phyloP scores from a whole-genome alignment of 345 rosid genomes.

The Camelina laxa region DNA sequence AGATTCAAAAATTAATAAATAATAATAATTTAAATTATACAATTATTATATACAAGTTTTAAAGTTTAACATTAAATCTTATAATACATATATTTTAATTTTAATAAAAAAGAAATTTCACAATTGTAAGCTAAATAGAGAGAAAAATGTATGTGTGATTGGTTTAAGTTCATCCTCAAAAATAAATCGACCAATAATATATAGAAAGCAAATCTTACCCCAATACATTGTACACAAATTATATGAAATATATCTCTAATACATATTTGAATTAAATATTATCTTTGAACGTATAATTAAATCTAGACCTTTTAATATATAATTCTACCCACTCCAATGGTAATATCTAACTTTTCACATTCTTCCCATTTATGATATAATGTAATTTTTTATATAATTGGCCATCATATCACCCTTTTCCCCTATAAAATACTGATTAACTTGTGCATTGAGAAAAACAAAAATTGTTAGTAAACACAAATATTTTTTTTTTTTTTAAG shows the following conservation, averaged over 20 bases:
- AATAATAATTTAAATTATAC: neutral
- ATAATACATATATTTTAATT: neutral
- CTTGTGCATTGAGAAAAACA: conserved; percentile 4
- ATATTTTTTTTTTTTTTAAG: neutral
- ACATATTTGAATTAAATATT: neutral
- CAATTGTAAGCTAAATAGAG: neutral
- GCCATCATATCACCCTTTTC: neutral
- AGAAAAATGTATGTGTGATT: neutral
- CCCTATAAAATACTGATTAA: conserved; percentile 23
- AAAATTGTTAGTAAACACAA: neutral
- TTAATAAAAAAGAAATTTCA: neutral
- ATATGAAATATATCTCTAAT: neutral
- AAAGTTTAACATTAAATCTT: neutral
- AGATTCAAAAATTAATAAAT: neutral
- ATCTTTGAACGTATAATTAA: too few species aligned
- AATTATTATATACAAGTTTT: neutral
- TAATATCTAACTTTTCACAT: neutral
- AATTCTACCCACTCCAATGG: conserved; percentile 4
- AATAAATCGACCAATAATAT: neutral
- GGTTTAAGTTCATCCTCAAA: neutral
- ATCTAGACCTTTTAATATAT: too few species aligned
- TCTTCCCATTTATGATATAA: neutral
- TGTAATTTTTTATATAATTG: neutral
- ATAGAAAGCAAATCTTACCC: neutral
- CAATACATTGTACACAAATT: conserved; percentile 1